Evolutionary conservation across 352 stramenopile species (phyloP).

Genomic region (Globisporangium mamillatum): DNA sequence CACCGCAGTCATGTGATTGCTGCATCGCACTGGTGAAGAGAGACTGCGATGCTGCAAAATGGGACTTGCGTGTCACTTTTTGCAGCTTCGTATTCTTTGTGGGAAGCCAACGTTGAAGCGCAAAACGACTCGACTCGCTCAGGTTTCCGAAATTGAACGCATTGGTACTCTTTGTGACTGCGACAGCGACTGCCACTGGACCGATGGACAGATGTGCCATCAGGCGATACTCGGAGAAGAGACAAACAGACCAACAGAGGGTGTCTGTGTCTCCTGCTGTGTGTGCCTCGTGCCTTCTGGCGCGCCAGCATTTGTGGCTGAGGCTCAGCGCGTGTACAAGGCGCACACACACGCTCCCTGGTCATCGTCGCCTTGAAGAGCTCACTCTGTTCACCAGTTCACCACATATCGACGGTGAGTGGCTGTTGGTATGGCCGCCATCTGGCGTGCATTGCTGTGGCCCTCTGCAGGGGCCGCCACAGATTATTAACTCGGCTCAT

Average conservation of each 20-base stretch:
- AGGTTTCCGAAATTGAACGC: not conserved
- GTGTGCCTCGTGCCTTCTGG: not conserved
- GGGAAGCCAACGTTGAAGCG: not conserved
- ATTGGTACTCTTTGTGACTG: not conserved
- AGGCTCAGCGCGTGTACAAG: not conserved
- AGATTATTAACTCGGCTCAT: not conserved
- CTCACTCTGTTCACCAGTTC: not conserved
- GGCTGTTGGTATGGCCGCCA: not conserved
- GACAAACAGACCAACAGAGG: not conserved
- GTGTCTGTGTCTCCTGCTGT: not conserved
- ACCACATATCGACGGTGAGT: not conserved
- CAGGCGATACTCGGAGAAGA: not conserved
- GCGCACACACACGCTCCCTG: not conserved
- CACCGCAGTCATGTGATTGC: not conserved
- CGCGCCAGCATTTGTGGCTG: not conserved
- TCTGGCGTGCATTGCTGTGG: not conserved
- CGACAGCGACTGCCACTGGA: not conserved
- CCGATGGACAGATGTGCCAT: not conserved
- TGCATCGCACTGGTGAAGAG: too few species aligned
- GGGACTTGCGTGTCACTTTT: not conserved
- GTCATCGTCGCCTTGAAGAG: not conserved
- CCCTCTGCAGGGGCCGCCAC: not conserved
- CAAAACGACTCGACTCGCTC: not conserved
- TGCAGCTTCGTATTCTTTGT: not conserved
- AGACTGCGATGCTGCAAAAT: not conserved